These are phyloP conservation scores for Naganishia kalamii DNA, from an alignment of 768 basidiomycete species.

Conservation along the genomic window DNA sequence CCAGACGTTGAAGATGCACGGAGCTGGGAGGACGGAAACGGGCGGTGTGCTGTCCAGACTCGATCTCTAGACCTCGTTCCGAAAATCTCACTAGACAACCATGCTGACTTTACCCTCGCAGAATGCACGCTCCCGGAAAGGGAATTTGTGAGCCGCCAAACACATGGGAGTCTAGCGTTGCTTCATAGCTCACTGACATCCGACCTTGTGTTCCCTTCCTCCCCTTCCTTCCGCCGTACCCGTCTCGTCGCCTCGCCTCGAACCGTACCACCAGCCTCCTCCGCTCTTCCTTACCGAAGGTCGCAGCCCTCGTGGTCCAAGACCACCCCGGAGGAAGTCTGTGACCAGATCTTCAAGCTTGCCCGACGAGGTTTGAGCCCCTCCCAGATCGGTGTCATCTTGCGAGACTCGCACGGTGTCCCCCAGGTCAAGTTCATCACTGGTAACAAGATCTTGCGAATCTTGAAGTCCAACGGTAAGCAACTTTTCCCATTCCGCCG, in stretches of 20 bases:
- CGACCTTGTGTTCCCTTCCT: constrained; percentile 12
- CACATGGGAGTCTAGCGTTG: constrained; percentile 18
- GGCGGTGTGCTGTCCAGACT: background rate
- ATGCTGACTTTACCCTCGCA: constrained; percentile 46
- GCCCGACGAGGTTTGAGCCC: constrained; percentile 96
- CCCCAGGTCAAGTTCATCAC: constrained; percentile 98
- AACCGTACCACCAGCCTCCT: constrained; percentile 58
- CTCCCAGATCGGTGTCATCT: constrained; percentile 94
- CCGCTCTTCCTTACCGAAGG: constrained; percentile 94
- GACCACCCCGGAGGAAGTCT: constrained; percentile 87
- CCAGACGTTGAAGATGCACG: background rate
- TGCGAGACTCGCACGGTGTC: constrained; percentile 95
- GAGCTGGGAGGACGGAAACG: no score
- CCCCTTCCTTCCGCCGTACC: background rate
- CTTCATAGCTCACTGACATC: constrained; percentile 20
- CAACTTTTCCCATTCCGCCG: background rate
- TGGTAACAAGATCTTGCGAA: constrained; percentile 98
- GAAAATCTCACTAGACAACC: background rate
- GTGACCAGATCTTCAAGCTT: constrained; percentile 93
- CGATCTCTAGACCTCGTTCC: background rate
- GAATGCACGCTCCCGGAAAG: constrained; percentile 99
- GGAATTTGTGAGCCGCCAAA: constrained; percentile 74
- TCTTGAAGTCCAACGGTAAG: constrained; percentile 88
- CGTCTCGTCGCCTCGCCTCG: background rate
- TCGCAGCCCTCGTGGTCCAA: constrained; percentile 94